phyloP scores from a whole-genome alignment of 257 asterid species.

The Forsythia viridissima region DNA sequence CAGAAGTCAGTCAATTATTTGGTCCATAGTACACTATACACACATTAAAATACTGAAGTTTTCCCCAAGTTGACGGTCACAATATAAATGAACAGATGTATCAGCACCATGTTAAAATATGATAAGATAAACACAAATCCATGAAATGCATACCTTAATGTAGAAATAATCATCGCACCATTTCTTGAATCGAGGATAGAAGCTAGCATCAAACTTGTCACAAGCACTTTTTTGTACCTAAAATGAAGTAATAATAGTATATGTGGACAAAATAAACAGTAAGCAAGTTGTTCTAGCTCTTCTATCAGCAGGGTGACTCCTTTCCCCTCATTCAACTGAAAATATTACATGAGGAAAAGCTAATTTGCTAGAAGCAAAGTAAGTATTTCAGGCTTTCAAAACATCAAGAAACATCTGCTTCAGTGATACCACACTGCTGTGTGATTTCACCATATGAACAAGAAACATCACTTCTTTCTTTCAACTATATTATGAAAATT shows the following conservation, averaged over 20 bases:
- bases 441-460: neutral
- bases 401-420: neutral
- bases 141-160: constrained; percentile 60
- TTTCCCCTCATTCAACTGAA: neutral
- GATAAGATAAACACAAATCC: constrained; percentile 15
- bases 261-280: neutral
- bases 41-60: neutral
- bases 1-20: neutral
- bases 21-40: neutral
- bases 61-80: neutral
- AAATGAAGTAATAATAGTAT: constrained; percentile 12
- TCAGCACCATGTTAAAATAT: constrained; percentile 2
- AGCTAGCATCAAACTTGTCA: constrained; percentile 80
- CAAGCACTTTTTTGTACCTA: constrained; percentile 90
- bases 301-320: neutral
- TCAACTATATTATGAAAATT: constrained; percentile 13
- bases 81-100: constrained; percentile 13
- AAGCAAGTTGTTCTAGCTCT: neutral
- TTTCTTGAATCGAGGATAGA: constrained; percentile 96
- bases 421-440: neutral
- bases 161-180: constrained; percentile 99
- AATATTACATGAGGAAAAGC: neutral
- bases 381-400: neutral
- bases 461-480: constrained; percentile 12
- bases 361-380: constrained; percentile 8